Base-by-base conservation (phyloP, 2,329 filamentous ascomycete genomes). In the Neopestalotiopsis clavispora region DNA sequence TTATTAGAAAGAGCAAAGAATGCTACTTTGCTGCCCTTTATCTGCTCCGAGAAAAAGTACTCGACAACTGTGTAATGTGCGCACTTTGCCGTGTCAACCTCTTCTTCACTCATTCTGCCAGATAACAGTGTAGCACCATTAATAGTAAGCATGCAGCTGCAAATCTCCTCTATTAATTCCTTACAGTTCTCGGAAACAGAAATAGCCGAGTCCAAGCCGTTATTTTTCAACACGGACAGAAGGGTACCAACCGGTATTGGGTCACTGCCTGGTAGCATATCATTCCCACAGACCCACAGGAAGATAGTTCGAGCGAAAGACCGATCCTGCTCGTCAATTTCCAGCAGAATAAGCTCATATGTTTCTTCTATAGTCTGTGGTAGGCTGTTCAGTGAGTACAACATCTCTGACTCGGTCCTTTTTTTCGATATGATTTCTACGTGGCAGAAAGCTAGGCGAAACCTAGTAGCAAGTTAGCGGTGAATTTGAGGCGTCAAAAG, bases 31-130 rank as follows among this genome's bases (percentile, higher is more conserved):
- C 58, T 60, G 14, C 2, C 5, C 28, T 28, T 60, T 10, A 60
- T 60, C 28, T 34, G 58, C 1, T 28, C 30, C 17, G 58, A 60
- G 3, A 60, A 34, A 13, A 60, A 5, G 28, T 23, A 60, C 7
- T 60, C 58, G 14, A 60, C 58, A 3, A 60, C 58, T 28, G 58
- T 60, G 30, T 60, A 60, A 17, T 60, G 58, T 60, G 58, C 58
- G 30, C 20, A 34, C 28, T 20, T 28, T 6, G 58, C 58, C 58
- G 58, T 7, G 3, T 28, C 58, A 28, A 34, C 6, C 14, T 60
- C 34, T 28, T 6, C 57, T n/a, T n/a, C n/a, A n/a, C n/a, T n/a
- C n/a, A n/a, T n/a, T n/a, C n/a, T n/a, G n/a, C n/a, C n/a, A n/a
- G n/a, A n/a, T n/a, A n/a, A n/a, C n/a, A n/a, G 4, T 6, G 4